These are phyloP conservation scores for Monosporozyma aquatica DNA, from an alignment of 805 yeast species.

Conservation along the genomic window DNA sequence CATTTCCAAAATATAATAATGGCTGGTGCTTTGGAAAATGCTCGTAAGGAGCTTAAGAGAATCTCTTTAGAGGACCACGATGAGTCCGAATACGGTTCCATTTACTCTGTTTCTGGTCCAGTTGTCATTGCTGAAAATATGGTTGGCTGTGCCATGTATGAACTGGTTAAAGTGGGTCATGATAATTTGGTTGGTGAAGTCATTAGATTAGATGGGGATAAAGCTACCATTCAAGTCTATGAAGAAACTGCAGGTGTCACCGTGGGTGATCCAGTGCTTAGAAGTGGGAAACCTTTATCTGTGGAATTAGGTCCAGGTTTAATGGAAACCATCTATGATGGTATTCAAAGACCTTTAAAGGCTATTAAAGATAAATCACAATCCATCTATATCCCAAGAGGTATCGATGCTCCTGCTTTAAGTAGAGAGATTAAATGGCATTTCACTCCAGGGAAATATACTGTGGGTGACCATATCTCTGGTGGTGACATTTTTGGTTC, in stretches of 20 bases:
- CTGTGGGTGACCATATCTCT: slow-evolving; percentile 93
- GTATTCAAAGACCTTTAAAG: slow-evolving; percentile 97
- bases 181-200: slow-evolving; percentile 96
- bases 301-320: slow-evolving; percentile 99
- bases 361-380: slow-evolving; percentile 81
- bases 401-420: slow-evolving; percentile 94
- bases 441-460: slow-evolving; percentile 62
- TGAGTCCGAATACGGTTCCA: slow-evolving; percentile 78
- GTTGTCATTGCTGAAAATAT: slow-evolving; percentile 96
- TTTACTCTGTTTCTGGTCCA: slow-evolving; percentile 95
- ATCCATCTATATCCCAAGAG: slow-evolving; percentile 96
- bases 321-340: slow-evolving; percentile 98
- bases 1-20: slow-evolving; percentile 7
- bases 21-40: slow-evolving; percentile 98
- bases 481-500: slow-evolving; percentile 98
- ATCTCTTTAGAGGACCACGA: slow-evolving; percentile 65
- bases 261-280: slow-evolving; percentile 95
- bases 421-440: slow-evolving; percentile 75
- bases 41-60: slow-evolving; percentile 86
- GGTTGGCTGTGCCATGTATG: slow-evolving; percentile 99
- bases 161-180: slow-evolving; percentile 95
- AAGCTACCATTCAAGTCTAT: slow-evolving; percentile 96
- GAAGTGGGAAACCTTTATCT: slow-evolving; percentile 98
- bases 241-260: slow-evolving; percentile 99
- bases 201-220: slow-evolving; percentile 91